A percentile compares a stretch with the other conserved stretches of the same genome.
Evolutionary conservation across 1,284 basidiomycete genomes (phyloP).

Genomic region (Inonotus hispidus): DNA sequence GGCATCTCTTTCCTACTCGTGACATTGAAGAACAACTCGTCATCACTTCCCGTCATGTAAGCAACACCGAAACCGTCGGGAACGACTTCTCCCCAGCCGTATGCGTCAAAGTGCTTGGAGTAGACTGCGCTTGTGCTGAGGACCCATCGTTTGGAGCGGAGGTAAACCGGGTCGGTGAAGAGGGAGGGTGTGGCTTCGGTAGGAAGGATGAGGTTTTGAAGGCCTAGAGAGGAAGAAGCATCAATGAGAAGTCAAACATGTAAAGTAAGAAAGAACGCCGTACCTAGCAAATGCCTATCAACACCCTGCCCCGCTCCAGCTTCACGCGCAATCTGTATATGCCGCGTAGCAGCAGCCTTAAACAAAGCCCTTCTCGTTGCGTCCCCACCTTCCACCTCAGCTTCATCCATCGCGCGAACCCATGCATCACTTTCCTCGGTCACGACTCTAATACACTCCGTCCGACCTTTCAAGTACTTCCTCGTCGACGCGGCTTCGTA

Average conservation of each 20-base stretch:
- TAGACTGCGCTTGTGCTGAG: slow-evolving; percentile 86
- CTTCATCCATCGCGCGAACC: slow-evolving; percentile 67
- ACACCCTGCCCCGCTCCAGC: slow-evolving; percentile 74
- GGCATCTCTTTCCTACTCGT: slow-evolving; percentile 76
- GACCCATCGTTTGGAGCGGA: slow-evolving; percentile 63
- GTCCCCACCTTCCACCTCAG: slow-evolving; percentile 27
- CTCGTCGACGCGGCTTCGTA: slow-evolving; percentile 89
- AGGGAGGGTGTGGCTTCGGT: slow-evolving; percentile 61
- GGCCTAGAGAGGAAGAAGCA: slow-evolving; percentile 37
- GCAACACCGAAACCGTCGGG: slow-evolving; percentile 76
- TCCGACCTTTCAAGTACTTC: slow-evolving; percentile 80
- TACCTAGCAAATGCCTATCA: slow-evolving; percentile 81
- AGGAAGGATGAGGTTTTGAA: slow-evolving; percentile 58
- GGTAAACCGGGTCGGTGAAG: slow-evolving; percentile 68
- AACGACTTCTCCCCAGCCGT: slow-evolving; percentile 86
- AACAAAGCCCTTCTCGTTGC: slow-evolving; percentile 56
- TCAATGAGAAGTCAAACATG: not conserved
- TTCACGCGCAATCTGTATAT: slow-evolving; percentile 63
- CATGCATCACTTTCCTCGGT: slow-evolving; percentile 69
- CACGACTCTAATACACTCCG: slow-evolving; percentile 83
- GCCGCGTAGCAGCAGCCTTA: slow-evolving; percentile 60
- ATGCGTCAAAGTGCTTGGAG: slow-evolving; percentile 72
- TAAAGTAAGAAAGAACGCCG: slow-evolving; percentile 20
- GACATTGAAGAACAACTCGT: slow-evolving; percentile 72
- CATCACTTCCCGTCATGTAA: slow-evolving; percentile 72